Conservation (phyloP, 176 grass and related monocot genomes). For the Melocanna baccifera region DNA sequence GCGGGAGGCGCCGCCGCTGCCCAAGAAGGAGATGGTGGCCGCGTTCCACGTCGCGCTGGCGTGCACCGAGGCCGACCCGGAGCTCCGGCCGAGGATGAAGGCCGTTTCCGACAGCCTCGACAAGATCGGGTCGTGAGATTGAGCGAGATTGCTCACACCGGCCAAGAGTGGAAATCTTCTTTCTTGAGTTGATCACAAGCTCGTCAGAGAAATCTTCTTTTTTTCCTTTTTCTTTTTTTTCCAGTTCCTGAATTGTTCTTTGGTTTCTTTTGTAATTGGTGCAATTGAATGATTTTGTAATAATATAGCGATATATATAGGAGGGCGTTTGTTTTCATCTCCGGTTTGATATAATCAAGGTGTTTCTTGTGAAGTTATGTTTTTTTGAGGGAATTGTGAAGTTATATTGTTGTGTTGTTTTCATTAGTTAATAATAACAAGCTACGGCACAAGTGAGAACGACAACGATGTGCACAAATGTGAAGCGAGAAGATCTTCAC, state of each 20-base stretch:
- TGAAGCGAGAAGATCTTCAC: too few species aligned
- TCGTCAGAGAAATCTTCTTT: neutral
- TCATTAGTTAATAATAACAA: too few species aligned
- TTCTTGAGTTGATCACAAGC: neutral
- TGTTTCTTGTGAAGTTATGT: neutral
- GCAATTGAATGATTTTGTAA: neutral
- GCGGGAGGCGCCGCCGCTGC: constrained; percentile 28
- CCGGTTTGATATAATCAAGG: neutral
- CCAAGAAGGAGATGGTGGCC: constrained; percentile 79
- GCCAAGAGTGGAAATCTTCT: neutral
- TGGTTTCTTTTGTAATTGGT: neutral
- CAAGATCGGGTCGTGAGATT: constrained; percentile 38
- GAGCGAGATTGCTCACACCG: neutral
- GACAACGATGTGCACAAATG: too few species aligned
- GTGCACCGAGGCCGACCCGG: constrained; percentile 54
- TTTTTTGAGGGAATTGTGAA: neutral
- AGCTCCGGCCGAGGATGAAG: constrained; percentile 82
- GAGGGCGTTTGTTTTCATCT: neutral
- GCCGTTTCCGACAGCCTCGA: constrained; percentile 68
- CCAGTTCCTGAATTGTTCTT: neutral
- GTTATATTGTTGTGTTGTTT: neutral
- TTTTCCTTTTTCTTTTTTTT: neutral
- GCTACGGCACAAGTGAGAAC: too few species aligned
- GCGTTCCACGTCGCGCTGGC: constrained; percentile 77
- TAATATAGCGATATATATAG: neutral